phyloP scores from a whole-genome alignment of 352 stramenopile species.

The Phytophthora tentaculata region DNA sequence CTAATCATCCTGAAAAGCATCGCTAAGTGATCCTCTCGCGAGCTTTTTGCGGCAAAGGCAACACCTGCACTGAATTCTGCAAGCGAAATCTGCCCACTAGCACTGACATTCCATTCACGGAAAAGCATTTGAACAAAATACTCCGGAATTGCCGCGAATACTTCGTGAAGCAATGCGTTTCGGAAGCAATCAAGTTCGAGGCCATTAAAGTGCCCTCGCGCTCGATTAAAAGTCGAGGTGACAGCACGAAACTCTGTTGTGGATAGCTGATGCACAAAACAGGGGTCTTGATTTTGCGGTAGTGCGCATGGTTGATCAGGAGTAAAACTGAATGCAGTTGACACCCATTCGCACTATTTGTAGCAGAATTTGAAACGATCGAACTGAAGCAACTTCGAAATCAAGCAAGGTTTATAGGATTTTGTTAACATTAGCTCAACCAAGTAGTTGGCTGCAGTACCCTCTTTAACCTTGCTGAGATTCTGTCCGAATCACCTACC shows the following conservation, averaged over 20 bases:
- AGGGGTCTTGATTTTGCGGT: not conserved
- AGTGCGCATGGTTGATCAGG: not conserved
- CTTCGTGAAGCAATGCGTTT: constrained; percentile 47
- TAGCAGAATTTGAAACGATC: not conserved
- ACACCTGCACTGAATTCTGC: constrained; percentile 50
- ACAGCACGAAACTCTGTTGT: constrained; percentile 32
- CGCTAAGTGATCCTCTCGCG: constrained; percentile 49
- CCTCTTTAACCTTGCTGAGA: not conserved
- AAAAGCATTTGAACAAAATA: too few relatives aligned
- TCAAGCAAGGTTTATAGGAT: not conserved
- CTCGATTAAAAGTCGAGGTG: constrained; percentile 56
- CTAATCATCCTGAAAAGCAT: constrained; percentile 55
- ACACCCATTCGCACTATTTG: not conserved
- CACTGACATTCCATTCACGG: constrained; percentile 39
- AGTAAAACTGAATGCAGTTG: not conserved
- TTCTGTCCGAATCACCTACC: not conserved
- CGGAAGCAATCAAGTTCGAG: constrained; percentile 44
- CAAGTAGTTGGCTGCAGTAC: not conserved
- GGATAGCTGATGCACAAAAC: constrained; percentile 19
- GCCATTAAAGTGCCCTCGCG: constrained; percentile 38
- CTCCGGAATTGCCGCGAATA: constrained; percentile 38
- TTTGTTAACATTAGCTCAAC: not conserved
- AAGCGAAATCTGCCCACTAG: constrained; percentile 30
- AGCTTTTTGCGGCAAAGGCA: constrained; percentile 34
- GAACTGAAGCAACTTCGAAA: not conserved